Evolutionary conservation across 2,329 filamentous ascomycete genomes (phyloP), one percentile per base, ranked within the genome.

Genomic region (Endothia cerciana): DNA sequence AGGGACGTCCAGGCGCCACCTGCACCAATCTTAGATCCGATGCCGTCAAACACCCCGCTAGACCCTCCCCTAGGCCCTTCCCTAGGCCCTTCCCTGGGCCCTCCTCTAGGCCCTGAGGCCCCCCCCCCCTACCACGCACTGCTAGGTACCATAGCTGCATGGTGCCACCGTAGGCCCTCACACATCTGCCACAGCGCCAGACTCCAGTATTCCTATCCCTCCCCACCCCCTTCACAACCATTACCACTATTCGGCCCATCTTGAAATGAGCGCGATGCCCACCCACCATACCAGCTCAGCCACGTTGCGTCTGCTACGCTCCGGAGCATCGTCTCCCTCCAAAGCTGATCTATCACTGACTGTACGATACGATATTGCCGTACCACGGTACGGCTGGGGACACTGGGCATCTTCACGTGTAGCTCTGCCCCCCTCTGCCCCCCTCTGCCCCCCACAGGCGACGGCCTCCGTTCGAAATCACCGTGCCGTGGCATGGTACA

Each of bases 281-380:
- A 51, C 22, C 47, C 47, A 28, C 10, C 28, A 33, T 2, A 33
- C 28, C 25, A 53, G 28, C 25, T 19, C 25, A 36, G 51, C 51
- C 51, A 55, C 30, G 19, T 19, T 19, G 7, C 19, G 13, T 53
- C 4, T 13, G n/a, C 47, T 22, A 51, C 47, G 13, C 28, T 22
- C 47, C 47, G 47, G 47, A 51, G 47, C 47, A 51, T 51, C 47
- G 25, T 15, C 47, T 51, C 47, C 47, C 47, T n/a, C 22, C 25
- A 51, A 13, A 17, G 15, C 2, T 17, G 47, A 51, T 28, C 22
- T 22, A 28, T 13, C 47, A 28, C 47, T 28, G 13, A 22, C 25
- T 17, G 25, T 25, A 28, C 47, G 11, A 28, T 10, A 11, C 47
- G 3, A 51, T 51, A 25, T 28, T 11, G 47, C 13, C n/a, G 33